Evolutionary conservation across 306 rosid species (phyloP).

Genomic region (Argentina anserina): DNA sequence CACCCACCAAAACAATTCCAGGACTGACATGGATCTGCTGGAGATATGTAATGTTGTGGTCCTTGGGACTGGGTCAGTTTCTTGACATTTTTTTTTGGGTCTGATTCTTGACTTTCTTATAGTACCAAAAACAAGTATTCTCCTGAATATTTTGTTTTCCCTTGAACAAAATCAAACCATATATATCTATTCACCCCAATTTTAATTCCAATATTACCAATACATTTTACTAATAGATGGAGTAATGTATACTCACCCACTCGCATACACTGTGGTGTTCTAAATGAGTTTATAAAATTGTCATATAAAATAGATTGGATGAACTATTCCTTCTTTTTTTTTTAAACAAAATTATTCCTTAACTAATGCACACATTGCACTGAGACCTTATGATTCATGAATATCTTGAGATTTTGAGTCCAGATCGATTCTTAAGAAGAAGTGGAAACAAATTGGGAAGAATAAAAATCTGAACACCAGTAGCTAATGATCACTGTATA

Average conservation of each 20-base stretch:
- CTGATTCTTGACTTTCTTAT: not conserved
- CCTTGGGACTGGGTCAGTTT: not conserved
- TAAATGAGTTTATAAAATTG: no score
- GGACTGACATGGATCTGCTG: no score
- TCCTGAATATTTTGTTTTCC: not conserved
- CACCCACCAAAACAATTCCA: not conserved
- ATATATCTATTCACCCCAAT: not conserved
- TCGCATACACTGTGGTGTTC: no score
- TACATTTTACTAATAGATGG: no score
- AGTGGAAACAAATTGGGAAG: not conserved
- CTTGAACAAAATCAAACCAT: not conserved
- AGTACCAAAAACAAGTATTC: not conserved
- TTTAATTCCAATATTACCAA: not conserved
- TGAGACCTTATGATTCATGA: no score
- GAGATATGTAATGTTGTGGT: not conserved
- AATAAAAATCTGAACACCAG: not conserved
- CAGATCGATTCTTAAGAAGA: not conserved
- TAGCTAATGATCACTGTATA: not conserved
- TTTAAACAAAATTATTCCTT: not conserved
- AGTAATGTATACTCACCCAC: no score
- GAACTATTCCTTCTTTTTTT: no score
- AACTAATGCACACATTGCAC: not conserved
- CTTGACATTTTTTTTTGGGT: not conserved
- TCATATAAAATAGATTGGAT: no score
- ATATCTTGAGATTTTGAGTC: not conserved